A percentile compares a stretch with the other conserved stretches of the same genome.
phyloP scores from a whole-genome alignment of 192 early-diverging fungal species.

The Bifiguratus adelaidae region DNA sequence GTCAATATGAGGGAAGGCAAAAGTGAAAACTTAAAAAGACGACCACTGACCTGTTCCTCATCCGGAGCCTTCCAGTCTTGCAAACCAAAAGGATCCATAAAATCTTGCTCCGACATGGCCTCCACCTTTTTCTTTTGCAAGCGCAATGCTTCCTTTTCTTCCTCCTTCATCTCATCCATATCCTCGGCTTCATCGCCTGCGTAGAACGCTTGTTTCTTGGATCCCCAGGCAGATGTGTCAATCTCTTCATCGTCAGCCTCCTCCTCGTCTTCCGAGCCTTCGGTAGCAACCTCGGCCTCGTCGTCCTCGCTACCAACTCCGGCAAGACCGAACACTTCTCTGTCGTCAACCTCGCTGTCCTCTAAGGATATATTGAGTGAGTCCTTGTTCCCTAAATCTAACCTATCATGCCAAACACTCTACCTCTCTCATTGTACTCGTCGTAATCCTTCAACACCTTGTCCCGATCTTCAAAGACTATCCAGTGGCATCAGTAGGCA shows the following conservation, averaged over 20 bases:
- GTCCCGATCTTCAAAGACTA: constrained; percentile 32
- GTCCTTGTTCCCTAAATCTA: constrained; percentile 9
- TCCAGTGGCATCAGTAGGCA: background rate
- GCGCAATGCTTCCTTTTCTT: constrained; percentile 80
- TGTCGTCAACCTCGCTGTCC: constrained; percentile 48
- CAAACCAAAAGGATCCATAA: constrained; percentile 62
- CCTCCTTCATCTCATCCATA: constrained; percentile 69
- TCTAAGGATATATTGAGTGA: constrained; percentile 6
- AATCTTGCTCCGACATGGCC: constrained; percentile 79
- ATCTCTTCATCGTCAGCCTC: constrained; percentile 6
- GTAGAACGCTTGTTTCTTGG: constrained; percentile 68
- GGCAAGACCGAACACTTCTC: constrained; percentile 62
- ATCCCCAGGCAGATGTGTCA: constrained; percentile 58
- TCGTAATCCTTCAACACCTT: constrained; percentile 35
- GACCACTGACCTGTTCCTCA: too few relatives aligned
- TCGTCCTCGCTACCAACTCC: constrained; percentile 36
- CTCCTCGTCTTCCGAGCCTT: constrained; percentile 15
- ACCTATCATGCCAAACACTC: constrained; percentile 10
- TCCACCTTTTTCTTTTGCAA: constrained; percentile 72
- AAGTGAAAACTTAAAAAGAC: too few relatives aligned
- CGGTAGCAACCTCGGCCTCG: constrained; percentile 29
- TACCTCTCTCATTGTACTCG: constrained; percentile 2
- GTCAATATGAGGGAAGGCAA: too few relatives aligned
- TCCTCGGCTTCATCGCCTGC: constrained; percentile 75
- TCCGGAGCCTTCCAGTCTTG: too few relatives aligned